Percentiles rank a stretch among this genome's conserved stretches.
phyloP scores from a whole-genome alignment of 768 basidiomycete species.

The Filobasidium wieringae region DNA sequence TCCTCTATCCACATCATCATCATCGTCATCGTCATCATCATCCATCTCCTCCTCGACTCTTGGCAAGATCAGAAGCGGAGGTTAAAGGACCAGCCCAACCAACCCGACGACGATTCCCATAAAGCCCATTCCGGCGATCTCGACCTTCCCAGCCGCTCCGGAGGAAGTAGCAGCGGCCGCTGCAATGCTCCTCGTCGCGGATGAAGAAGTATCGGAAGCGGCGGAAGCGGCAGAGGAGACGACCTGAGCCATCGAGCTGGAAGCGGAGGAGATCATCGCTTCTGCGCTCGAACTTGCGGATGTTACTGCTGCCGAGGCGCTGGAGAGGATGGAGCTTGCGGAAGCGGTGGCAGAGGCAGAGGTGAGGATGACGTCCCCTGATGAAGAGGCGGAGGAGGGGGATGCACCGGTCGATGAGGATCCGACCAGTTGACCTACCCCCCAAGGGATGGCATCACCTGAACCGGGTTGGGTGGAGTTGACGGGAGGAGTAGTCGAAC shows the following conservation, averaged over 20 bases:
- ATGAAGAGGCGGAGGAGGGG: slow-evolving; percentile 10
- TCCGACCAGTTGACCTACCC: slow-evolving; percentile 15
- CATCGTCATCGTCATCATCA: too few species aligned
- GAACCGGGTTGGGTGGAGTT: slow-evolving; percentile 25
- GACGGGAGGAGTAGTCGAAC: slow-evolving; percentile 24
- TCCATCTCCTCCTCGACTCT: too few species aligned
- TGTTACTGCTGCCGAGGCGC: neutral
- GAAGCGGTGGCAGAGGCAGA: slow-evolving; percentile 6
- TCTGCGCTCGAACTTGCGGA: slow-evolving; percentile 2
- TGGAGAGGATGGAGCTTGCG: slow-evolving; percentile 2
- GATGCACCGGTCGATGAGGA: slow-evolving; percentile 3
- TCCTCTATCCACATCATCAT: too few species aligned
- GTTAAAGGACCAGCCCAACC: neutral
- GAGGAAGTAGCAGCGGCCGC: slow-evolving; percentile 2
- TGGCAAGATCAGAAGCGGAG: too few species aligned
- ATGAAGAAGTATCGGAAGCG: slow-evolving; percentile 10
- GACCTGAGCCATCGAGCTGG: neutral
- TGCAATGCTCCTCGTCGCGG: slow-evolving; percentile 1
- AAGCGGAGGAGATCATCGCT: slow-evolving; percentile 6
- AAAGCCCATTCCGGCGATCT: slow-evolving; percentile 4
- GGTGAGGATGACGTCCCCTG: slow-evolving; percentile 2
- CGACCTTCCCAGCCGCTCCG: neutral
- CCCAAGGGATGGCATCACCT: slow-evolving; percentile 31
- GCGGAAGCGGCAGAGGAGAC: slow-evolving; percentile 2
- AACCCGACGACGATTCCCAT: slow-evolving; percentile 8